These are phyloP conservation scores for Saturnispora diversa DNA, from an alignment of 805 yeast species.

Conservation along the genomic window DNA sequence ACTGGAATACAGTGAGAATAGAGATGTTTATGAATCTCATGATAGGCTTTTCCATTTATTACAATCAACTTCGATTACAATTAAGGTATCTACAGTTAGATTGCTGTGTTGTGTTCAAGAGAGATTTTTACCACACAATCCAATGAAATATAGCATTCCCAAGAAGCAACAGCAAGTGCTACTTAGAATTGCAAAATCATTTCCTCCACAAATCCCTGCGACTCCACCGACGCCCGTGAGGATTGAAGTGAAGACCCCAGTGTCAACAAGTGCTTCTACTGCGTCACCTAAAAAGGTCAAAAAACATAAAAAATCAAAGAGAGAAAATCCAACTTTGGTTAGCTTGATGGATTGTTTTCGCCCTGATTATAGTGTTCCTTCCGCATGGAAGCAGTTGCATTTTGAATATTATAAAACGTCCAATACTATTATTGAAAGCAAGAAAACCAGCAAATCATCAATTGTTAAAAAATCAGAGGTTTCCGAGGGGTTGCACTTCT, in stretches of 20 bases:
- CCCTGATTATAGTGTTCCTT: conserved; percentile 36
- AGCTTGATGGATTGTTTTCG: conserved; percentile 25
- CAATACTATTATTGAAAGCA: conserved; percentile 12
- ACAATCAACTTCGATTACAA: conserved; percentile 49
- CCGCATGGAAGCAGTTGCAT: conserved; percentile 48
- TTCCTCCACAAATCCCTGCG: conserved; percentile 32
- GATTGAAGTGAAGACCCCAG: conserved; percentile 22
- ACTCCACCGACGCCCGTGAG: conserved; percentile 20
- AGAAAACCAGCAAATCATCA: conserved; percentile 2
- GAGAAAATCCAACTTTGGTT: conserved; percentile 16
- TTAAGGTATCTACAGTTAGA: conserved; percentile 53
- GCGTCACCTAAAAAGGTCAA: conserved; percentile 6
- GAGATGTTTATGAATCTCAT: conserved; percentile 59
- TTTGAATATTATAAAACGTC: conserved; percentile 42
- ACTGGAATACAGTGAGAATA: conserved; percentile 60
- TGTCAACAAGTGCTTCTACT: conserved; percentile 16
- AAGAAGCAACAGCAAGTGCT: conserved; percentile 38
- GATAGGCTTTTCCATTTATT: conserved; percentile 53
- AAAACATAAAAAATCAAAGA: conserved; percentile 13
- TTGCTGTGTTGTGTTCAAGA: conserved; percentile 48
- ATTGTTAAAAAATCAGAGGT: conserved; percentile 15
- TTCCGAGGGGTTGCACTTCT: conserved; percentile 43
- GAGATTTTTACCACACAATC: conserved; percentile 42
- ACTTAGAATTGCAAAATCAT: conserved; percentile 40
- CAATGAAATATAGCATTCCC: conserved; percentile 37